Evolutionary conservation across 768 basidiomycete species (phyloP), one percentile per base, ranked within the genome.

Genomic region (Rhodocollybia butyracea): DNA sequence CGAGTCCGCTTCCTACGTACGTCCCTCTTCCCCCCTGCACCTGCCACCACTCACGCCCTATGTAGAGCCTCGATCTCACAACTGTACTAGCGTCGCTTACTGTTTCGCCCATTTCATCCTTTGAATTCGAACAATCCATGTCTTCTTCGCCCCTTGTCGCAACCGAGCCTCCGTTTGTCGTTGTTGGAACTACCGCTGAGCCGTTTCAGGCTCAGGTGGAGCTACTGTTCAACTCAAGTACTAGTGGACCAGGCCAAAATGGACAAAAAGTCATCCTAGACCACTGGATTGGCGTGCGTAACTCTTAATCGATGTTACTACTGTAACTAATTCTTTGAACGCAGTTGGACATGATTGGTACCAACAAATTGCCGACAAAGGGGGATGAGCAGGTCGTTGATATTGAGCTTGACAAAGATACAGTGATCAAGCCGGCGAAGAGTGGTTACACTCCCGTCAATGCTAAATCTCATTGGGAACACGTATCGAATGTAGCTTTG

Each of bases 331-430:
- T 3, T 26, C 42, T 7, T 26, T 22, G 13, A 17, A 38, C 32
- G 17, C 60, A 81, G 80, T 59, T 83, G 55, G 78, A 81, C 58
- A 54, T 54, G 53, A 43, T 54, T 36, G 53, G 53, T 7, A 54
- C 43, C 10, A 45, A 32, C 42, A 54, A 54, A 26, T 22, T 54
- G 68, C 70, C 29, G 57, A 73, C 15, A 70, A 71, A 55, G 66
- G 79, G 80, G 17, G 76, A 79, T 59, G 78, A 80, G 55, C 80
- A 83, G 61, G 68, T 81, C 19, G 64, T 79, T n/a, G 80, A 83
- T 59, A 63, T 81, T 26, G 79, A 81, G 54, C 70, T 83, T 19
- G 77, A 83, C 57, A 76, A 74, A 50, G 64, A 68, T 48, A 83
- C 79, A 3, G 55, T 72, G 5, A 61, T 81, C 43, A 67, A 68